Conservation (phyloP, 2,329 filamentous ascomycete genomes). For the Ceratocystis eucalypticola region DNA sequence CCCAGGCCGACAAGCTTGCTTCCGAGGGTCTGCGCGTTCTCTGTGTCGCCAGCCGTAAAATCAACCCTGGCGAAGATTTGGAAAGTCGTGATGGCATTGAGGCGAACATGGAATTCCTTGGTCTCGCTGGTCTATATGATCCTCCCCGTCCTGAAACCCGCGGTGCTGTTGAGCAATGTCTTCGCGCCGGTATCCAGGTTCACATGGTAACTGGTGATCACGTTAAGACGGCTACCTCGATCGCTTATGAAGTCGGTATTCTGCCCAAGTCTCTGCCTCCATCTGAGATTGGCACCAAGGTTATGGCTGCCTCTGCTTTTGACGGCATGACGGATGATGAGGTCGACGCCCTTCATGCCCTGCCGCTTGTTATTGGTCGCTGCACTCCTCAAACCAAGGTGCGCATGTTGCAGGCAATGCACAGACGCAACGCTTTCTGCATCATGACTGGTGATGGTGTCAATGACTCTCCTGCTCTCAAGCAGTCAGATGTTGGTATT, state of each 20-base stretch:
- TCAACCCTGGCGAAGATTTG: constrained; percentile 28
- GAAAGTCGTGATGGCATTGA: constrained; percentile 43
- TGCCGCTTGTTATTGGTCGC: constrained; percentile 55
- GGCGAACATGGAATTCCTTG: constrained; percentile 47
- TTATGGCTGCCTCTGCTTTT: constrained; percentile 51
- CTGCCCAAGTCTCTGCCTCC: constrained; percentile 30
- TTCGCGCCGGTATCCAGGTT: constrained; percentile 48
- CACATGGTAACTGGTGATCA: constrained; percentile 61
- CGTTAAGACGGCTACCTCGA: constrained; percentile 52
- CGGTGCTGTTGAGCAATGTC: constrained; percentile 45
- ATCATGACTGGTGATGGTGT: constrained; percentile 67
- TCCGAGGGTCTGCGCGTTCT: constrained; percentile 54
- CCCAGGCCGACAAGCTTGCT: constrained; percentile 43
- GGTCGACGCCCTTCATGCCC: constrained; percentile 45
- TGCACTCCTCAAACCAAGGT: constrained; percentile 60
- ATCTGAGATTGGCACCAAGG: constrained; percentile 31
- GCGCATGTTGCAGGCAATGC: constrained; percentile 62
- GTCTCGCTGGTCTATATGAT: constrained; percentile 59
- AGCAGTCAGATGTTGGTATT: constrained; percentile 61
- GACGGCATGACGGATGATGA: constrained; percentile 48
- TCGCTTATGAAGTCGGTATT: constrained; percentile 53
- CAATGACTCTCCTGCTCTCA: constrained; percentile 60
- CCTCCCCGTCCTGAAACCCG: constrained; percentile 55
- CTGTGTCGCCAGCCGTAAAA: constrained; percentile 44
- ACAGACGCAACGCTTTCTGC: constrained; percentile 52